Evolutionary conservation across 1,284 basidiomycete species (phyloP), one percentile per base, ranked within the genome.

Genomic region (Ceratobasidium papillatum): DNA sequence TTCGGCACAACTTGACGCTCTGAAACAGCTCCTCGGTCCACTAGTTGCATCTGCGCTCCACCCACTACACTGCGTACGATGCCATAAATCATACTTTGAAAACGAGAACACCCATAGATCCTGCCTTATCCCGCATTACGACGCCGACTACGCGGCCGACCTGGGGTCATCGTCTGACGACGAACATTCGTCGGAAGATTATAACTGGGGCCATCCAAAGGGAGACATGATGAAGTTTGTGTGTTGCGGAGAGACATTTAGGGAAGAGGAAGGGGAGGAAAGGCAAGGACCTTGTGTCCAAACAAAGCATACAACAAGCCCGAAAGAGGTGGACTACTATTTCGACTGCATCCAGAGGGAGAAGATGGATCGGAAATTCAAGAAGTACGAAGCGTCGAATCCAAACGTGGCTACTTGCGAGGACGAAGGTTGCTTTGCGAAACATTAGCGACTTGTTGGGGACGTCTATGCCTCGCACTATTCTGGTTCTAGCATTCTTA

Each of bases 61-160:
- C 59, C 38, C 59, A 3, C 34, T 22, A 2, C 59, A 62, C 34
- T 62, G 59, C n/a, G 59, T 62, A 19, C 59, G 59, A 22, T 62
- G 59, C n/a, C 59, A 62, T 19, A 43, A 62, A 32, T 41, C 59
- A 19, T 62, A 62, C n/a, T 17, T 25, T 17, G 59, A 62, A 22
- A 22, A 22, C 14, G 36, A 62, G 22, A 62, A 62, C 36, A 25
- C 7, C 59, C 4, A 25, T 8, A 4, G 19, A 1, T n/a, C 59
- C 3, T 62, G 59, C 41, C 12, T 36, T 22, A 62, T 62, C 17
- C 59, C 12, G n/a, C 41, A 45, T 22, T 34, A 62, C 36, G 34
- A 62, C 8, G 19, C 34, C 9, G 59, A 41, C 1, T 45, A 62
- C 19, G 22, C 52, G 22, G 45, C 11, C 9, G 19, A 47, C 19